These are phyloP conservation scores for Coemansia sp. DNA, from an alignment of 192 early-diverging fungal species.

Conservation along the genomic window DNA sequence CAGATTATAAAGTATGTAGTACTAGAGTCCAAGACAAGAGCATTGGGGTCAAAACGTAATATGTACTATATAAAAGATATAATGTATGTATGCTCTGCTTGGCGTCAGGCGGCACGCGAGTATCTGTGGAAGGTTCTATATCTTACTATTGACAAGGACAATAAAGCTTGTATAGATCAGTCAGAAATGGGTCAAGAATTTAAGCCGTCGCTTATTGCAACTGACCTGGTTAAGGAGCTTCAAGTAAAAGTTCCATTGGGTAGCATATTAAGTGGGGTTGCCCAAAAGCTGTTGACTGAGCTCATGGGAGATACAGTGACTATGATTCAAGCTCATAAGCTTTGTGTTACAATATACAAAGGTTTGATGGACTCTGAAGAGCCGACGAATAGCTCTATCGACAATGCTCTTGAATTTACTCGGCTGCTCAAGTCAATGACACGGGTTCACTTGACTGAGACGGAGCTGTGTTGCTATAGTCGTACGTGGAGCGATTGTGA, in stretches of 20 bases:
- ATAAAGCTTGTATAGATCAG: background rate
- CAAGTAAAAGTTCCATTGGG: background rate
- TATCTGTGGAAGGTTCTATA: background rate
- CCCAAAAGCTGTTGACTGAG: too few species aligned
- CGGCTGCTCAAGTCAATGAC: background rate
- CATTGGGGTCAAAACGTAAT: background rate
- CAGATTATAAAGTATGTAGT: background rate
- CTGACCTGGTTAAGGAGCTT: background rate
- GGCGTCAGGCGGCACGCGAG: background rate
- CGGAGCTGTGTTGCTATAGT: background rate
- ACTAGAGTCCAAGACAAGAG: background rate
- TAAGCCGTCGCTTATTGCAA: background rate
- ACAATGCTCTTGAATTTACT: background rate
- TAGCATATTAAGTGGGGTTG: background rate
- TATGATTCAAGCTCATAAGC: background rate
- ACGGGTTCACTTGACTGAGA: background rate
- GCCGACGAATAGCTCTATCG: background rate
- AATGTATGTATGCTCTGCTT: background rate
- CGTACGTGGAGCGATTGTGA: background rate
- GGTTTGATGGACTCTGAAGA: background rate
- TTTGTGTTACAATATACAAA: background rate
- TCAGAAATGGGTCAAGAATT: background rate
- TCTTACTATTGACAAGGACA: background rate
- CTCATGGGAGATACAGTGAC: too few species aligned
- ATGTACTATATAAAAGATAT: constrained; percentile 2